phyloP scores from a whole-genome alignment of 2,329 filamentous ascomycete genomes.

The Penicillium freii region DNA sequence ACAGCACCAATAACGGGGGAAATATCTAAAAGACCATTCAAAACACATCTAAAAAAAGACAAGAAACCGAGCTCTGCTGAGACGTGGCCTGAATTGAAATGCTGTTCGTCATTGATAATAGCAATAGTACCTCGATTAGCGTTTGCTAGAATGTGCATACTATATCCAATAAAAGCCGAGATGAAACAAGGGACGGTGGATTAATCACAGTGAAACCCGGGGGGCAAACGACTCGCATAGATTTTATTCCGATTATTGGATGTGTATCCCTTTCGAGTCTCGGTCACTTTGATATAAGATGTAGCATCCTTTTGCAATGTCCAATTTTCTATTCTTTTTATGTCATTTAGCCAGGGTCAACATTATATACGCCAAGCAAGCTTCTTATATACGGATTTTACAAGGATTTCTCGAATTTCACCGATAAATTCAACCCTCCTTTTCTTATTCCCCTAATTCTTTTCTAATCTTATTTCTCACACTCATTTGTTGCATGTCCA shows the following conservation, averaged over 20 bases:
- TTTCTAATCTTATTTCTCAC: not conserved
- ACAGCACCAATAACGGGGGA: too few relatives aligned
- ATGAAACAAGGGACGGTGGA: constrained; percentile 25
- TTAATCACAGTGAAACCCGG: constrained; percentile 20
- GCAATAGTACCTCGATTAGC: constrained; percentile 1
- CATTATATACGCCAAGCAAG: constrained; percentile 7
- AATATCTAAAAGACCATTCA: too few relatives aligned
- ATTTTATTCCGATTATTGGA: not conserved
- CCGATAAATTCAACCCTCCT: not conserved
- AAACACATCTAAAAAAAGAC: too few relatives aligned
- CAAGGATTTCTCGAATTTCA: constrained; percentile 1
- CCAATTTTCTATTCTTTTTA: not conserved
- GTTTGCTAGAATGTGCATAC: constrained; percentile 10
- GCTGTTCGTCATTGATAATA: not conserved
- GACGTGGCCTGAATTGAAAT: not conserved
- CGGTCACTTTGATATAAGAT: not conserved
- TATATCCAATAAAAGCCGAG: constrained; percentile 6
- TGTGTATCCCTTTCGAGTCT: not conserved
- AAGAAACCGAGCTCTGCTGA: not conserved
- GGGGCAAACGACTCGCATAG: constrained; percentile 1
- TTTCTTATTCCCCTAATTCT: not conserved
- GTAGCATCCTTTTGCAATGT: not conserved
- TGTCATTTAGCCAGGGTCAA: not conserved
- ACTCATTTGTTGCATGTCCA: not conserved
- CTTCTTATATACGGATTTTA: constrained; percentile 1